Conservation (phyloP, 169 alveolate species). For the Condylostoma magnum region DNA sequence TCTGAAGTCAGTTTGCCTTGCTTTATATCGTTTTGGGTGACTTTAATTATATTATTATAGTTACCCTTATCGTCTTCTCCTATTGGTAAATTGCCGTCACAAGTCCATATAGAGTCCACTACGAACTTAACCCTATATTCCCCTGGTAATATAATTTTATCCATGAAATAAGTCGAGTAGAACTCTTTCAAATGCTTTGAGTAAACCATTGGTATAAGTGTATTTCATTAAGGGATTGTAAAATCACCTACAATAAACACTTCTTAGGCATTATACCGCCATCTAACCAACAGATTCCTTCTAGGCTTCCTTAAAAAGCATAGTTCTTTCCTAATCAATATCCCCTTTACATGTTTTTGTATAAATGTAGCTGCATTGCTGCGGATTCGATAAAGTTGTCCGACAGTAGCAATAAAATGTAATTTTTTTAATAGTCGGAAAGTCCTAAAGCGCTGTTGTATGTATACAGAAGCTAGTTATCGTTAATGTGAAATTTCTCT, state of each 20-base stretch:
- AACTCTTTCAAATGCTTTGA: constrained; percentile 11
- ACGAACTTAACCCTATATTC: constrained; percentile 11
- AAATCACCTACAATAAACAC: constrained; percentile 1
- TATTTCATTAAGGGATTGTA: constrained; percentile 18
- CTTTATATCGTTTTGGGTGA: background rate
- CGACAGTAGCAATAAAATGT: background rate
- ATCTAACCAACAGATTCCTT: background rate
- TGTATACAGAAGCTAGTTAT: too few relatives aligned
- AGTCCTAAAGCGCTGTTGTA: too few relatives aligned
- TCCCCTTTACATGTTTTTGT: constrained; percentile 18
- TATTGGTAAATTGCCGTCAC: constrained; percentile 21
- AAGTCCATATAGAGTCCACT: constrained; percentile 19
- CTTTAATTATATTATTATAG: constrained; percentile 11
- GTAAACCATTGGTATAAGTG: background rate
- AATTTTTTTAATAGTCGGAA: background rate
- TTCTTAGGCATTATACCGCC: background rate
- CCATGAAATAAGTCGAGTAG: background rate
- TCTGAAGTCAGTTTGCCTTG: too few relatives aligned
- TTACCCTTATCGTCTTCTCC: background rate
- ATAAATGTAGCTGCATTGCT: background rate
- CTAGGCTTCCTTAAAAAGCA: background rate
- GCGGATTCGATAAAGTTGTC: background rate
- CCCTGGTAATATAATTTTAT: background rate
- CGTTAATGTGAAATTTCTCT: too few relatives aligned
- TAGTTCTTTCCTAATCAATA: background rate